phyloP scores from a whole-genome alignment of 352 stramenopile genomes.

The Pythium dissotocum region DNA sequence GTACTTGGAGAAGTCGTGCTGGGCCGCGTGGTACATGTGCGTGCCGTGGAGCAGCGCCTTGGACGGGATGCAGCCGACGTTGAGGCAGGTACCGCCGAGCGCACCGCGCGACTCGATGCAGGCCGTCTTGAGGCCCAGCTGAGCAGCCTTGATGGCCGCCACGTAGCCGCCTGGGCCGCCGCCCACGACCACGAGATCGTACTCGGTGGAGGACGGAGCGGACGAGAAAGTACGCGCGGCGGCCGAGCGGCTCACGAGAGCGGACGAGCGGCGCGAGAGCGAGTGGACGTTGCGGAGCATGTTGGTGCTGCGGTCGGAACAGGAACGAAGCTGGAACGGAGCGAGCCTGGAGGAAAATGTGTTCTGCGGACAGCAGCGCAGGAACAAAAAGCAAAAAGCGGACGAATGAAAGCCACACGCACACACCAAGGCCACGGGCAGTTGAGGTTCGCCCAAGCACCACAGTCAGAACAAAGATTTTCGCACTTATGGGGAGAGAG shows the following conservation, averaged over 20 bases:
- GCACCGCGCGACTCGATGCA: constrained; percentile 96
- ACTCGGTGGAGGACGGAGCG: constrained; percentile 43
- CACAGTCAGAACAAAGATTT: constrained; percentile 1
- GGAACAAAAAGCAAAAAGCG: neutral
- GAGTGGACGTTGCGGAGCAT: constrained; percentile 42
- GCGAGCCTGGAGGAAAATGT: neutral
- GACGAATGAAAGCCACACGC: constrained; percentile 17
- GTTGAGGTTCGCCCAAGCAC: constrained; percentile 23
- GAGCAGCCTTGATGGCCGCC: constrained; percentile 97
- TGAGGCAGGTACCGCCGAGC: constrained; percentile 97
- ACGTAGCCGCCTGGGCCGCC: constrained; percentile 98
- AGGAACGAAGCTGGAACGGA: neutral
- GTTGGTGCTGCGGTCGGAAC: constrained; percentile 1
- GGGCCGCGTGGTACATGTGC: constrained; percentile 96
- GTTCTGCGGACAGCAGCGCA: neutral
- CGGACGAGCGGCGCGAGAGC: constrained; percentile 41
- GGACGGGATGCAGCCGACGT: constrained; percentile 99
- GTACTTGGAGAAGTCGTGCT: constrained; percentile 96
- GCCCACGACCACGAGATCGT: constrained; percentile 91
- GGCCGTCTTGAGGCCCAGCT: constrained; percentile 98
- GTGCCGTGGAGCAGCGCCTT: constrained; percentile 96
- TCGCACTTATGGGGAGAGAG: constrained; percentile 13
- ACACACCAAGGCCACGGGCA: neutral
- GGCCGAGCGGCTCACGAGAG: constrained; percentile 23
- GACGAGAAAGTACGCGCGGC: constrained; percentile 53